phyloP scores from a whole-genome alignment of 176 grass and related monocot species.

The Carex kokanica region DNA sequence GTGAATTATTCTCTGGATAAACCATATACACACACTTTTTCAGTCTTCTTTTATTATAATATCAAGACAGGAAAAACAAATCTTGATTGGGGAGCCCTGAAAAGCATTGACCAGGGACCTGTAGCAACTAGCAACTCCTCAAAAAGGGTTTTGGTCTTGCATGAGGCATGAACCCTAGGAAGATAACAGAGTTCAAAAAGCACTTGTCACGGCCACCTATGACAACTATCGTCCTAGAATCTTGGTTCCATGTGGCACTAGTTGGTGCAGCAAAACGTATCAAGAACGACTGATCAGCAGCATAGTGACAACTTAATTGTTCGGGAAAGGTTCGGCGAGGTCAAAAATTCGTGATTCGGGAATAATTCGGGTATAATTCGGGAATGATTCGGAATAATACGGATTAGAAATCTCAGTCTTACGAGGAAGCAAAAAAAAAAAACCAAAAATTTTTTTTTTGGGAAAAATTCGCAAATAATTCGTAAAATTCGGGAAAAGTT shows the following conservation, averaged over 20 bases:
- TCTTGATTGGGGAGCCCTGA: neutral
- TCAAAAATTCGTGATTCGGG: too few relatives aligned
- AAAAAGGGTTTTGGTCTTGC: neutral
- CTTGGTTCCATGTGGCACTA: neutral
- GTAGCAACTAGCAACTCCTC: neutral
- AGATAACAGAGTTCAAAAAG: neutral
- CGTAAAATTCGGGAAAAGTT: too few relatives aligned
- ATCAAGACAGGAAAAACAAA: slow-evolving; percentile 10
- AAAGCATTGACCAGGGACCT: slow-evolving; percentile 11
- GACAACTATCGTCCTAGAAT: neutral
- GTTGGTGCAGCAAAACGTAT: neutral
- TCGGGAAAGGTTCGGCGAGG: too few relatives aligned
- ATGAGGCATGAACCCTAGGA: neutral
- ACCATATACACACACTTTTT: neutral
- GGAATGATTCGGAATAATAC: too few relatives aligned
- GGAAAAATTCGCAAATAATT: too few relatives aligned
- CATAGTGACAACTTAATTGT: too few relatives aligned
- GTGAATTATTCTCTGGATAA: neutral
- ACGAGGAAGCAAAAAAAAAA: too few relatives aligned
- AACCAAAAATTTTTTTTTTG: too few relatives aligned
- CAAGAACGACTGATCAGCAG: neutral
- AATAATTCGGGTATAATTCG: too few relatives aligned
- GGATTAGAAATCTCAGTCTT: too few relatives aligned
- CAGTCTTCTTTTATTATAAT: neutral
- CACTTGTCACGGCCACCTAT: slow-evolving; percentile 8